Percentiles rank a stretch among this genome's conserved stretches.
Evolutionary conservation across 2,329 filamentous ascomycete genomes (phyloP).

Genomic region (Aspergillus pseudoterreus): DNA sequence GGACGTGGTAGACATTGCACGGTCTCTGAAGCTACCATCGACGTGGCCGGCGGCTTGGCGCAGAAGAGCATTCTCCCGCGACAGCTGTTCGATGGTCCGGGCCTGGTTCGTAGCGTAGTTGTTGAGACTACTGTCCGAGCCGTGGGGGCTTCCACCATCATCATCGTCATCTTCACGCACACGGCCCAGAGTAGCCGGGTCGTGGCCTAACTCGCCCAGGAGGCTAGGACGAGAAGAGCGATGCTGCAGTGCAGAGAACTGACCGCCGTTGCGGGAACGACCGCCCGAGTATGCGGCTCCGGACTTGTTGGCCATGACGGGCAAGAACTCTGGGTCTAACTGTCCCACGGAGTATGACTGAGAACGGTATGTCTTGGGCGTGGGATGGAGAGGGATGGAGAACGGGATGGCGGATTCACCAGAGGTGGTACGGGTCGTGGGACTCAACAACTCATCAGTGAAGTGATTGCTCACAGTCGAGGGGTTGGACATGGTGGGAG

Average conservation of each 20-base stretch:
- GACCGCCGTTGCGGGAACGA: conserved; percentile 39
- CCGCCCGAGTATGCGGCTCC: conserved; percentile 24
- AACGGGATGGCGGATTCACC: conserved; percentile 68
- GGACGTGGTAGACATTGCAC: conserved; percentile 40
- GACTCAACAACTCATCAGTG: conserved; percentile 54
- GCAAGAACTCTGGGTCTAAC: conserved; percentile 63
- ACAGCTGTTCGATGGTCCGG: conserved; percentile 45
- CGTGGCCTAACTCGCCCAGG: conserved; percentile 44
- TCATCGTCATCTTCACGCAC: conserved; percentile 50
- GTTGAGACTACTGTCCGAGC: conserved; percentile 36
- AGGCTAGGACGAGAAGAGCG: conserved; percentile 63
- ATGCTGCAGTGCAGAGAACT: conserved; percentile 70
- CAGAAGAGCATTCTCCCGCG: conserved; percentile 45
- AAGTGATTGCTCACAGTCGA: conserved; percentile 46
- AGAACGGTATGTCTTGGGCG: conserved; percentile 87
- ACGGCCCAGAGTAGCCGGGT: conserved; percentile 44
- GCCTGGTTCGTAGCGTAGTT: conserved; percentile 39
- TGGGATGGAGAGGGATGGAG: conserved; percentile 81
- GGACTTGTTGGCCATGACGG: conserved; percentile 31
- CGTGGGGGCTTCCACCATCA: conserved; percentile 37
- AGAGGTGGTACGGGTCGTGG: conserved; percentile 40
- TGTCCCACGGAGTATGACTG: conserved; percentile 97
- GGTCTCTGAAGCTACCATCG: conserved; percentile 37
- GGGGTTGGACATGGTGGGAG: conserved; percentile 63
- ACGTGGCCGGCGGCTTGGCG: conserved; percentile 42